Evolutionary conservation across 257 asterid species (phyloP), one percentile per base, ranked within the genome.

Genomic region (Przewalskia tangutica): DNA sequence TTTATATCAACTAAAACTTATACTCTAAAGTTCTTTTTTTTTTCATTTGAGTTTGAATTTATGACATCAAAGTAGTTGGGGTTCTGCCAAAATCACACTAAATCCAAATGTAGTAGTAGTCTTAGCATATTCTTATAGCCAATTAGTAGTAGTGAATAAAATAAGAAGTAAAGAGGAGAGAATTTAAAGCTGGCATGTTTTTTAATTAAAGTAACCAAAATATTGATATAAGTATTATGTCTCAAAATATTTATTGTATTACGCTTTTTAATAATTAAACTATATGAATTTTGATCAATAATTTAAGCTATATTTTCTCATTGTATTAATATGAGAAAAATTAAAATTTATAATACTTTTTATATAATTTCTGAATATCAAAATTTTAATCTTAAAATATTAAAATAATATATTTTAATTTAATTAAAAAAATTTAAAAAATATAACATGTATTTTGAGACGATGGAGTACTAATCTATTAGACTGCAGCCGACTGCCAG

Each of bases 401-500:
- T 0, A 27, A 27, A 27, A 1, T 27, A 27, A 27, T 27, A 0
- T 27, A 27, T 1, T 27, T 27, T 27, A 27, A 27, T 27, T 27
- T 27, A 27, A 27, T 27, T n/a, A n/a, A n/a, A n/a, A n/a, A n/a
- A n/a, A n/a, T n/a, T n/a, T n/a, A n/a, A n/a, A n/a, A n/a, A n/a
- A n/a, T n/a, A n/a, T n/a, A n/a, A n/a, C n/a, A n/a, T n/a, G n/a
- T n/a, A n/a, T n/a, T n/a, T n/a, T n/a, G n/a, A n/a, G n/a, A n/a
- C n/a, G n/a, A n/a, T n/a, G n/a, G n/a, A n/a, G n/a, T n/a, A n/a
- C n/a, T 73, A 23, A 14, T 12, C 13, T 48, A 48, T n/a, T 48
- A 73, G 23, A 73, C 18, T 50, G 50, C 27, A 50, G 27, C 79
- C 46, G 79, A 75, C 79, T 50, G 79, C 62, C 79, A 75, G 79